Evolutionary conservation across 2,329 filamentous ascomycete genomes (phyloP).

Genomic region (Nemania sp.): DNA sequence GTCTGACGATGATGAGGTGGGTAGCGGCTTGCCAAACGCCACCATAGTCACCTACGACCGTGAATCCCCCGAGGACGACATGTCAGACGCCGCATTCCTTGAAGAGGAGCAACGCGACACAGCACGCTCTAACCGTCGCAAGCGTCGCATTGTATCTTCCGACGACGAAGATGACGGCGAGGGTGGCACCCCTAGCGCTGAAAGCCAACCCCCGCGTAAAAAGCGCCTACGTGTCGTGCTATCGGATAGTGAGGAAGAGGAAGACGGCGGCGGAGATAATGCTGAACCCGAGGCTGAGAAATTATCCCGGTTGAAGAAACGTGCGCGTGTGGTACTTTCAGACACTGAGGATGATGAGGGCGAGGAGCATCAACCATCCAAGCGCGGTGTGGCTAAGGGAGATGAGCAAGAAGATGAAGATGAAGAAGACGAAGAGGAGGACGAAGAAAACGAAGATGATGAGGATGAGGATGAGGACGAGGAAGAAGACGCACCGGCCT

Average conservation of each 20-base stretch:
- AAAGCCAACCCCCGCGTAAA: conserved; percentile 16
- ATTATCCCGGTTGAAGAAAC: conserved; percentile 18
- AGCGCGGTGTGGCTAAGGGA: conserved; percentile 17
- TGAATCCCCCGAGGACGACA: conserved; percentile 35
- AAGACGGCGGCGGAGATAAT: not conserved
- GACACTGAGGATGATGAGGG: conserved; percentile 39
- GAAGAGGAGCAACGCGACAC: conserved; percentile 36
- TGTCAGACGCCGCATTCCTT: conserved; percentile 30
- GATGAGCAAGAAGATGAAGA: conserved; percentile 31
- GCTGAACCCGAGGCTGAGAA: conserved; percentile 2
- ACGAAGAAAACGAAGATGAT: conserved; percentile 27
- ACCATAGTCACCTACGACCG: conserved; percentile 42
- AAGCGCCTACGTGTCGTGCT: conserved; percentile 36
- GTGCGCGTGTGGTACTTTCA: conserved; percentile 26
- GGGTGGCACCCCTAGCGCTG: not conserved
- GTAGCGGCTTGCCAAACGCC: conserved; percentile 26
- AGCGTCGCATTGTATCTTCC: conserved; percentile 46
- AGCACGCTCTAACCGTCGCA: conserved; percentile 26
- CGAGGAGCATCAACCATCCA: conserved; percentile 18
- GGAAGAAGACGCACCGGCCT: conserved; percentile 4
- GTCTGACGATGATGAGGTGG: conserved; percentile 20
- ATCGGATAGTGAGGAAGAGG: conserved; percentile 41
- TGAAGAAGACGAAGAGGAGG: conserved; percentile 22
- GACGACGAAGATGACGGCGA: conserved; percentile 41
- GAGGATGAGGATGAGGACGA: conserved; percentile 25